Evolutionary conservation across 192 early-diverging fungal species (phyloP).

Genomic region (Linderina pennispora): DNA sequence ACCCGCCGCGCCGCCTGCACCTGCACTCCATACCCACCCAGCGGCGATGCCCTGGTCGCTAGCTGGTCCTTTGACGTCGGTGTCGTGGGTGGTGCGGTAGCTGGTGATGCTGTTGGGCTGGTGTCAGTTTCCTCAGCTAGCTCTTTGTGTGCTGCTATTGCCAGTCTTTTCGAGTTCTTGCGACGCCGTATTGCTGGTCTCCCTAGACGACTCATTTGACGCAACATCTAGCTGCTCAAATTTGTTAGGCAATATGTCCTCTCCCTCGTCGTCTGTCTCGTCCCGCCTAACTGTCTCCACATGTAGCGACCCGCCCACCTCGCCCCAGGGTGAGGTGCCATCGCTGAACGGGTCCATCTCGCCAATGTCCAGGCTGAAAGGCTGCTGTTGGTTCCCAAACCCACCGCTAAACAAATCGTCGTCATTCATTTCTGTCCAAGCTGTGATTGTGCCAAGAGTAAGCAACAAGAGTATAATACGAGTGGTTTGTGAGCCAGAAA

Average conservation of each 20-base stretch:
- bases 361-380: slow-evolving; percentile 29
- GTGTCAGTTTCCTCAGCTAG: background rate
- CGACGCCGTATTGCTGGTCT: no score
- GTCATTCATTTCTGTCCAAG: no score
- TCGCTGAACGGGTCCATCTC: slow-evolving; percentile 47
- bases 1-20: slow-evolving; percentile 36
- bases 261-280: slow-evolving; percentile 2
- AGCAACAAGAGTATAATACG: no score
- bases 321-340: slow-evolving; percentile 23
- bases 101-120: background rate
- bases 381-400: slow-evolving; percentile 22
- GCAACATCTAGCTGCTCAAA: background rate
- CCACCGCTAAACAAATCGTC: slow-evolving; percentile 35
- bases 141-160: background rate
- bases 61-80: background rate
- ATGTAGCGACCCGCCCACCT: background rate
- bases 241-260: background rate
- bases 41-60: background rate
- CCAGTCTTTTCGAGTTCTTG: no score
- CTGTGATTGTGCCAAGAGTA: no score
- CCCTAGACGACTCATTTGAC: no score
- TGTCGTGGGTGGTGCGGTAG: background rate
- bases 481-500: no score
- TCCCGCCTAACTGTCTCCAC: background rate
- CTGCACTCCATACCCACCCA: background rate